Base-by-base conservation (phyloP, 768 basidiomycete species). In the Dacryopinax spathularia region DNA sequence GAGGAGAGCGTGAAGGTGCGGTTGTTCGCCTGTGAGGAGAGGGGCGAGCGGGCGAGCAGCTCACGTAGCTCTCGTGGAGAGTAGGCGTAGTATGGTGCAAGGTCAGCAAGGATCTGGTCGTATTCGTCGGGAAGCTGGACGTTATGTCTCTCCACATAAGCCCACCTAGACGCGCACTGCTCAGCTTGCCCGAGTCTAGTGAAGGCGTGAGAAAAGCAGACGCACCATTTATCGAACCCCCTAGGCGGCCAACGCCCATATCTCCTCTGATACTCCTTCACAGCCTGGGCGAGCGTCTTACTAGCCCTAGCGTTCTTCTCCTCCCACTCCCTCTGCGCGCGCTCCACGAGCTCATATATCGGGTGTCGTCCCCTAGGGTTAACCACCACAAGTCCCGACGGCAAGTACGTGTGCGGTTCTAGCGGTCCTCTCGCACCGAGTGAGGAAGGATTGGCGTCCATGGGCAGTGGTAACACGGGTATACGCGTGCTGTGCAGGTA, bases 41-140 rank as follows among this genome's bases (percentile, higher is more conserved):
- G 12, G 4, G 65, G 41, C n/a, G 70, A 66, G 15, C 13, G 13
- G 25, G 68, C 36, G 61, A 70, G 64, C 0, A 62, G 56, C 1
- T 48, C 27, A 16, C 39, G 33, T 3, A 73, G 68, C 22, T 70
- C 66, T 4, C 20, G 31, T 2, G 72, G 71, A 6, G 69, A 68
- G 33, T 70, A 66, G 1, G 71, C 71, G 29, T 65, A 78, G 69
- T 77, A 79, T 0, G 78, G 79, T 33, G 75, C 72, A 7, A 81
- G 65, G 65, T 79, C 76, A 16, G 64, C 68, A 65, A 72, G 66
- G 62, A 83, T 81, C 63, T 79, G 77, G 67, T 82, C 81, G 67
- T 82, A 83, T 65, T 82, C 82, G 68, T 82, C 81, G 6, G 78
- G 77, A 5, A 82, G 73, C 62, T 77, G 78, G 22, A 83, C 77